Conservation (phyloP, 2,329 filamentous ascomycete species). For the Aspergillus cejpii region DNA sequence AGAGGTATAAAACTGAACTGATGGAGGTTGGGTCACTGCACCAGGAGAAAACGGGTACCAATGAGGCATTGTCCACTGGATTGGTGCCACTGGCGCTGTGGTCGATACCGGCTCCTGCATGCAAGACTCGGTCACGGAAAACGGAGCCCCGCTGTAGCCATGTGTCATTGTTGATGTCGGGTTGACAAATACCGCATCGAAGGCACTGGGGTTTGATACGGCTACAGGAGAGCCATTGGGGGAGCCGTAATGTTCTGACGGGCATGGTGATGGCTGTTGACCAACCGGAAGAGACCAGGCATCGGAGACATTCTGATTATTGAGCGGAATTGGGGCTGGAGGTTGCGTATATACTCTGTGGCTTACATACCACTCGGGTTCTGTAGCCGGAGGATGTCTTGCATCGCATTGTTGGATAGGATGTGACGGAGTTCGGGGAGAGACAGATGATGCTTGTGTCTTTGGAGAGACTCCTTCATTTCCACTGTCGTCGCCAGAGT, state of each 20-base stretch:
- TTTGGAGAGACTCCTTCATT: constrained; percentile 16
- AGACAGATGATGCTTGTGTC: constrained; percentile 7
- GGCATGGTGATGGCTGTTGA: constrained; percentile 21
- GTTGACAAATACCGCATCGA: constrained; percentile 25
- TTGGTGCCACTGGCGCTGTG: constrained; percentile 14
- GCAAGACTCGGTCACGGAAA: constrained; percentile 24
- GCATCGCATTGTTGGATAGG: constrained; percentile 6
- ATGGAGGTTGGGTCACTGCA: constrained; percentile 16
- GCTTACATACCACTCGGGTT: constrained; percentile 17
- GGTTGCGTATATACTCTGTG: constrained; percentile 9
- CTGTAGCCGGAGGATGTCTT: constrained; percentile 4
- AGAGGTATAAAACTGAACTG: constrained; percentile 22
- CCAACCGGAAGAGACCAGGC: constrained; percentile 18
- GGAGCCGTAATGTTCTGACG: constrained; percentile 18
- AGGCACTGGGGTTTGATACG: constrained; percentile 20
- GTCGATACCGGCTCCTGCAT: constrained; percentile 25
- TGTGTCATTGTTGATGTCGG: constrained; percentile 22
- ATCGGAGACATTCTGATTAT: constrained; percentile 11
- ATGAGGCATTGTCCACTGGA: constrained; percentile 23
- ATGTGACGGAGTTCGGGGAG: constrained; percentile 10
- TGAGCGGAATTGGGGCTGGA: constrained; percentile 10
- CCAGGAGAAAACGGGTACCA: constrained; percentile 30
- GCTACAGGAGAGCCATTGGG: constrained; percentile 17
- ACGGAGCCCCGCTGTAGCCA: constrained; percentile 19
- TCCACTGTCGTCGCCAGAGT: constrained; percentile 18